Conservation (phyloP, 73 alveolate genomes). For the Stentor roeselii region DNA sequence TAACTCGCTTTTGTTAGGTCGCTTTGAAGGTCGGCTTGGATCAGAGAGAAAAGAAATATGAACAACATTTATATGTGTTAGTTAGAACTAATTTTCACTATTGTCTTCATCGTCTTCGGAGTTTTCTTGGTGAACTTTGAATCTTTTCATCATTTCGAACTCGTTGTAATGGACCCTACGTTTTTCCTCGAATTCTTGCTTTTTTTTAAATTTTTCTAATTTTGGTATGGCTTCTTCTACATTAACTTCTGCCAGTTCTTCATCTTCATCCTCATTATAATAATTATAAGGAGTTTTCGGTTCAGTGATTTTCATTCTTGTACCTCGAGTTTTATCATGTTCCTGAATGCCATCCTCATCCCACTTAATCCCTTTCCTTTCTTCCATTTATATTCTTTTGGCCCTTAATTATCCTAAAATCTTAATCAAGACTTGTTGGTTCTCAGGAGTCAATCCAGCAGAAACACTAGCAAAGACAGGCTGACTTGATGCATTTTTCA, state of each 20-base stretch:
- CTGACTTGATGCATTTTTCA: not conserved
- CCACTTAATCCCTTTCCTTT: constrained; percentile 50
- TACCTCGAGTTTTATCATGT: constrained; percentile 53
- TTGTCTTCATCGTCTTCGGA: constrained; percentile 8
- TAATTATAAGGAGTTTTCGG: constrained; percentile 63
- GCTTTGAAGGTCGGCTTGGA: too few relatives aligned
- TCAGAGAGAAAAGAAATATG: too few relatives aligned
- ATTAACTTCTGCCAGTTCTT: constrained; percentile 30
- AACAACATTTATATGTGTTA: too few relatives aligned
- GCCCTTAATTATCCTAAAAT: too few relatives aligned
- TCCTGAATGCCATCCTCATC: constrained; percentile 52
- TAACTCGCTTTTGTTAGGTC: too few relatives aligned
- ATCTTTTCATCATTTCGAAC: not conserved
- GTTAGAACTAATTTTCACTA: too few relatives aligned
- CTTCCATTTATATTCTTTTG: too few relatives aligned
- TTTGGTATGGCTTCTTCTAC: constrained; percentile 18
- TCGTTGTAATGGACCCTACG: constrained; percentile 5
- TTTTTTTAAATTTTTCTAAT: not conserved
- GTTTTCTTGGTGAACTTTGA: not conserved
- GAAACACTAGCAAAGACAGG: not conserved
- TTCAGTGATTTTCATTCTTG: constrained; percentile 50
- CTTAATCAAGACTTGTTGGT: constrained; percentile 2
- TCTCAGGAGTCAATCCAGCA: not conserved
- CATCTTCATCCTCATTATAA: constrained; percentile 27
- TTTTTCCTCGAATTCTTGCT: not conserved